Conservation (phyloP, 805 yeast genomes). For the Ogataea degrootiae region DNA sequence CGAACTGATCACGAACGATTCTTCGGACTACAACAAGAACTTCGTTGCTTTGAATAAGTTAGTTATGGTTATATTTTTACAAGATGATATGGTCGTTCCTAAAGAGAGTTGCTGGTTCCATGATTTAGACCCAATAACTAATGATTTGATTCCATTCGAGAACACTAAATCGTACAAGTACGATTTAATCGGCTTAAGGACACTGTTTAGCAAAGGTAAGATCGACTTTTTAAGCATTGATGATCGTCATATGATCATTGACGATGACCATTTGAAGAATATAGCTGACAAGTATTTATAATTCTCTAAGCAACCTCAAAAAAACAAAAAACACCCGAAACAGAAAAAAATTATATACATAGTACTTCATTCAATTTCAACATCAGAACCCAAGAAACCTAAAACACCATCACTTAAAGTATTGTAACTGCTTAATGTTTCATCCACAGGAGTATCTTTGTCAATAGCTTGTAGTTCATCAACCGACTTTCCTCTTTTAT, state of each 20-base stretch:
- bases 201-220: conserved; percentile 37
- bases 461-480: too few species aligned
- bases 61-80: conserved; percentile 53
- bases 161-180: conserved; percentile 45
- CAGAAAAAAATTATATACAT: neutral
- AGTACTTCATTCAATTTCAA: conserved; percentile 18
- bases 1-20: conserved; percentile 35
- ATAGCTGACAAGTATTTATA: conserved; percentile 44
- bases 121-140: conserved; percentile 44
- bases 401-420: conserved; percentile 6
- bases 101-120: conserved; percentile 66
- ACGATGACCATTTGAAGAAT: conserved; percentile 42
- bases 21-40: conserved; percentile 34
- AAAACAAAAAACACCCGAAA: neutral
- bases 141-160: conserved; percentile 39
- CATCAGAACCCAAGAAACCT: conserved; percentile 23
- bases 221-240: conserved; percentile 48
- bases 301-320: neutral
- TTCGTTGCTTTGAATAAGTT: conserved; percentile 43
- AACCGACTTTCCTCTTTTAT: too few species aligned
- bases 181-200: conserved; percentile 57
- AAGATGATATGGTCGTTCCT: conserved; percentile 70
- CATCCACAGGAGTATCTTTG: too few species aligned
- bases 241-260: conserved; percentile 63
- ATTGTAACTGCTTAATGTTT: neutral